Percentiles rank a stretch among this genome's conserved stretches.
Evolutionary conservation across 257 asterid genomes (phyloP).

Genomic region (Scutellaria galericulata): DNA sequence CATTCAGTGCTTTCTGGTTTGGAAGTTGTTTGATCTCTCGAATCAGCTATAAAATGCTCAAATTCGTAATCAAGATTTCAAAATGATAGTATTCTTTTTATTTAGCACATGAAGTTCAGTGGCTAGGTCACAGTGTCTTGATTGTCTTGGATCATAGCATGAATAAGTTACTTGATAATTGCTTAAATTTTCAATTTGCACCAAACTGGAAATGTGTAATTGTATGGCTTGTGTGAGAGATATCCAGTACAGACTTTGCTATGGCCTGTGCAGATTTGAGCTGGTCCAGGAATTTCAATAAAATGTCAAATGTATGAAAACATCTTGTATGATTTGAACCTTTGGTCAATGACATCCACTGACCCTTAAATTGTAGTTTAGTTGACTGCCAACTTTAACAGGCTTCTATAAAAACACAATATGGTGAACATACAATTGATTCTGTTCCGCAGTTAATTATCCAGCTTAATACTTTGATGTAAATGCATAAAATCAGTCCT

Average conservation of each 20-base stretch:
- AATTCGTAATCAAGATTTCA: conserved; percentile 5
- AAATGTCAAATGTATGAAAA: no score
- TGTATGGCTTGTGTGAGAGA: not conserved
- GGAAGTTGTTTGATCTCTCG: not conserved
- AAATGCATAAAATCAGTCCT: not conserved
- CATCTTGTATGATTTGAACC: no score
- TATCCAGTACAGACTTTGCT: not conserved
- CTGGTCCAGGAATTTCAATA: no score
- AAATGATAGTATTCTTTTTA: not conserved
- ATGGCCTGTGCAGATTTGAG: no score
- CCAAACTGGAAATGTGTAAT: not conserved
- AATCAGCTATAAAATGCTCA: not conserved
- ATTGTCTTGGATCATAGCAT: no score
- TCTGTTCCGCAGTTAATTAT: conserved; percentile 3
- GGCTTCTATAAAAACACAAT: conserved; percentile 8
- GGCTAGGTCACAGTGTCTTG: not conserved
- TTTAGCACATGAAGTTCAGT: not conserved
- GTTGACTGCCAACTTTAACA: not conserved
- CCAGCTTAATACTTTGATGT: conserved; percentile 1
- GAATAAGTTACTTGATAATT: not conserved
- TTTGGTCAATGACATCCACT: no score
- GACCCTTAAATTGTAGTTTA: no score
- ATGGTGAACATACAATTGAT: conserved; percentile 4
- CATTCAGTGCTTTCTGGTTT: not conserved
- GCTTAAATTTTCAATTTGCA: not conserved